Base-by-base conservation (phyloP, 2,329 filamentous ascomycete species). In the Diplocarpon rosae region DNA sequence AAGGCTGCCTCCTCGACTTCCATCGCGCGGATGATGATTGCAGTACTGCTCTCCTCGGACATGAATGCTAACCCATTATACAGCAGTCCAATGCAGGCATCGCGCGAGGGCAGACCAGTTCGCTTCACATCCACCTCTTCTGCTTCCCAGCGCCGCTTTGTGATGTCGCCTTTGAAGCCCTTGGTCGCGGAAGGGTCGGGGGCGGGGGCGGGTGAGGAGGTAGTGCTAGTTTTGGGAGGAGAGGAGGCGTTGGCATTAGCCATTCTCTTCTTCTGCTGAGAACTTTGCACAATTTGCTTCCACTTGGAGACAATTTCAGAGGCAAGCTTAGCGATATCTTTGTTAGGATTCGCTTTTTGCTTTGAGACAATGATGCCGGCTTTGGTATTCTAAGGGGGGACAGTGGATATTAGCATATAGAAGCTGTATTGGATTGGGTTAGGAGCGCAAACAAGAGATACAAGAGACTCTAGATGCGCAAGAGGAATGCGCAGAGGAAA, bases 281-380 rank as follows among this genome's bases (percentile, higher is more conserved):
- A 74, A 39, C 69, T 68, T 56, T 85, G 83, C 39, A 94, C 83
- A 33, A 83, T 77, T 58, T 80, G 79, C 69, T 83, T 85, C 87
- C 87, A 95, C 64, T 89, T 93, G 51, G 74, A 75, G 42, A 98
- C 88, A 45, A 96, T 83, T 59, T 89, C 85, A 48, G 76, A 73
- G 3, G 92, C 88, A 35, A 85, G 71, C 41, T 78, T 76, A 37
- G 82, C 80, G 55, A 96, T 83, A 35, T 89, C 79, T 63, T 85
- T 88, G 70, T 93, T 83, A 46, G 79, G 65, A 63, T 93, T 88
- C 49, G 83, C 66, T 43, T 79, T 73, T 40, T 82, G 76, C 63
- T 88, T 90, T 63, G 89, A 90, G 51, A 96, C 85, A 40, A 83
- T 79, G 53, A 95, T 82, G 56, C 92, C 92, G 41, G 94, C 90